A percentile compares a stretch with the other conserved stretches of the same genome.
These are phyloP conservation scores for Aschersonia sp. DNA, from an alignment of 2,329 filamentous ascomycete genomes.

Conservation along the genomic window DNA sequence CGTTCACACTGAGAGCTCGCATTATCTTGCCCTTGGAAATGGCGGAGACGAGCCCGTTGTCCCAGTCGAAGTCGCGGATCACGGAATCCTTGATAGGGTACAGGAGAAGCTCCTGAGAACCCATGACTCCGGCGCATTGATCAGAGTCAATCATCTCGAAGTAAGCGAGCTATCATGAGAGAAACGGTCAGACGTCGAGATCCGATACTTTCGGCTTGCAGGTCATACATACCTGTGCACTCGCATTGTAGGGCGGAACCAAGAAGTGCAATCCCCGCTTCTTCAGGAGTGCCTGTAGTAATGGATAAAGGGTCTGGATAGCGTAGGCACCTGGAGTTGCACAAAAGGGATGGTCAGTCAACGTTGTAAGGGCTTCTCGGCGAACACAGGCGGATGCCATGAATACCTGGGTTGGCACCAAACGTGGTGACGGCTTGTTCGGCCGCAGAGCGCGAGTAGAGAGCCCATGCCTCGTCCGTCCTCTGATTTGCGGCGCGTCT, in stretches of 20 bases:
- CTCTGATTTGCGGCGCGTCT: conserved; percentile 52
- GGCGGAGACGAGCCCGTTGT: conserved; percentile 45
- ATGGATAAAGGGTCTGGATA: conserved; percentile 58
- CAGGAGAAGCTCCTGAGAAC: conserved; percentile 69
- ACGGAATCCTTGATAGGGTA: conserved; percentile 72
- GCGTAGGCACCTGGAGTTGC: conserved; percentile 49
- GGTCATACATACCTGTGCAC: conserved; percentile 53
- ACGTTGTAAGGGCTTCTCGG: neutral
- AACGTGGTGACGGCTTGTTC: conserved; percentile 76
- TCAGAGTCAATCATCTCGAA: conserved; percentile 53
- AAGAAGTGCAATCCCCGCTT: conserved; percentile 58
- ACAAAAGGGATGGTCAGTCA: neutral
- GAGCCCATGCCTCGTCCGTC: conserved; percentile 68
- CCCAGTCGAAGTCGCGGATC: conserved; percentile 53
- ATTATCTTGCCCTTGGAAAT: conserved; percentile 57
- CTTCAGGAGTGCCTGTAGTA: conserved; percentile 61
- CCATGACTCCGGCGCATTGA: conserved; percentile 65
- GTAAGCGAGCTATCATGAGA: conserved; percentile 48
- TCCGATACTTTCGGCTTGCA: neutral
- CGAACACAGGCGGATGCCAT: neutral
- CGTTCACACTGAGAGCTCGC: conserved; percentile 47
- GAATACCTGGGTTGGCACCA: conserved; percentile 54
- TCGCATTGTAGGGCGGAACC: conserved; percentile 76
- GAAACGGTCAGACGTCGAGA: neutral
- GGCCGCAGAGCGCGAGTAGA: conserved; percentile 72